phyloP scores from a whole-genome alignment of 75 land plant species.

The Chamaecyparis obtusa region DNA sequence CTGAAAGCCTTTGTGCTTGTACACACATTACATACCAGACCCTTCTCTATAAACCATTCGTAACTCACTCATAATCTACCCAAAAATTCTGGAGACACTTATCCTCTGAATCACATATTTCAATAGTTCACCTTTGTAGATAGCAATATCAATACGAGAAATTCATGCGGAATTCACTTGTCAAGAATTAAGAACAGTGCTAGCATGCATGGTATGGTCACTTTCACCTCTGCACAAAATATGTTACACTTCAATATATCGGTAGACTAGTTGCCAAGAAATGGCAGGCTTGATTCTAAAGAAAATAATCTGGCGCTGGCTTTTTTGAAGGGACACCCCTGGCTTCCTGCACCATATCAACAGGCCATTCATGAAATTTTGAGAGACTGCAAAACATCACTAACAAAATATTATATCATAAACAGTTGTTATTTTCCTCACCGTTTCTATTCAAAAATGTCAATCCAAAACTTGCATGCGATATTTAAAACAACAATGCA shows the following conservation, averaged over 20 bases:
- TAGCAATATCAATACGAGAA: not conserved
- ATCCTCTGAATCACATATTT: not conserved
- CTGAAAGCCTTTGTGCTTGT: not conserved
- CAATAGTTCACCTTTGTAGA: not conserved
- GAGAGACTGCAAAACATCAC: not conserved
- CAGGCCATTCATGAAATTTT: not conserved
- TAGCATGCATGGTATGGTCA: not conserved
- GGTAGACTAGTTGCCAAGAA: not conserved
- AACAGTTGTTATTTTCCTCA: not conserved
- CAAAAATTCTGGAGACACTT: not conserved
- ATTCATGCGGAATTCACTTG: not conserved
- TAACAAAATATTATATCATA: not conserved
- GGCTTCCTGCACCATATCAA: constrained; percentile 71
- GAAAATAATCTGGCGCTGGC: constrained; percentile 97
- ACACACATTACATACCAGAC: not conserved
- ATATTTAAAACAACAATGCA: not conserved
- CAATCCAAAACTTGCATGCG: not conserved
- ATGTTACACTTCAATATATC: not conserved
- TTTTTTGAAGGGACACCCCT: constrained; percentile 93
- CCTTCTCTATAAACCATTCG: not conserved
- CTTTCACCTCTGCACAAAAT: not conserved
- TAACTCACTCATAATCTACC: not conserved
- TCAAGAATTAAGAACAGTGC: not conserved
- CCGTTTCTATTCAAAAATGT: not conserved
- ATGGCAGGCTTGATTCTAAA: constrained; percentile 27